Evolutionary conservation across 1,284 basidiomycete genomes (phyloP).

Genomic region (Tilletia setariae): DNA sequence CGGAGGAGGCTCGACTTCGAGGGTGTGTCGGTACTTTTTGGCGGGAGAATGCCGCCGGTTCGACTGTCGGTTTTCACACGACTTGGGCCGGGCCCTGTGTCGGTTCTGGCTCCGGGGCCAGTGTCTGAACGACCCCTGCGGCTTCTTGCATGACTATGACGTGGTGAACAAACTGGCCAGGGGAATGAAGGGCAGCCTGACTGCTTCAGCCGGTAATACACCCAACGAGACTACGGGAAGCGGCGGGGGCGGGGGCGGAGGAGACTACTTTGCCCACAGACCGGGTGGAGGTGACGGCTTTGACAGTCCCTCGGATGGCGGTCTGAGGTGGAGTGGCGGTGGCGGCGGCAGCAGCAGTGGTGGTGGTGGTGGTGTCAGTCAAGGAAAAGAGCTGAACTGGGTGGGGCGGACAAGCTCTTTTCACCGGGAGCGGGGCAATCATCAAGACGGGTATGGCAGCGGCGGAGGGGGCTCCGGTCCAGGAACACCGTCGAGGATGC

Average conservation of each 20-base stretch:
- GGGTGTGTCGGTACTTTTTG: conserved; percentile 90
- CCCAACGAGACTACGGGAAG: background rate
- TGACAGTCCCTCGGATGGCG: background rate
- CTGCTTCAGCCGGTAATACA: background rate
- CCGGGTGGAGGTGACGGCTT: conserved; percentile 2
- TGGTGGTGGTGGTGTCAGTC: background rate
- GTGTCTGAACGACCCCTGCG: conserved; percentile 45
- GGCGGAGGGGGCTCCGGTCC: background rate
- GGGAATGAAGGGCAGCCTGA: conserved; percentile 26
- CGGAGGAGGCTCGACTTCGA: conserved; percentile 18
- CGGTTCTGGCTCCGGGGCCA: conserved; percentile 97
- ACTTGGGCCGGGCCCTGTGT: conserved; percentile 68
- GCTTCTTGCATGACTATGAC: conserved; percentile 51
- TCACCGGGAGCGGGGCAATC: background rate
- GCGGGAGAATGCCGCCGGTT: conserved; percentile 91
- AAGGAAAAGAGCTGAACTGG: background rate
- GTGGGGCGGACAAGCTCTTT: background rate
- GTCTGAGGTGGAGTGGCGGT: background rate
- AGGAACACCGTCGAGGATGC: background rate
- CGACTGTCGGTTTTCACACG: conserved; percentile 80
- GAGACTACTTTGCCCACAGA: conserved; percentile 4
- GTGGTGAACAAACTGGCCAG: conserved; percentile 67
- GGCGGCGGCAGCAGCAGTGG: background rate
- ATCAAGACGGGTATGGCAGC: background rate
- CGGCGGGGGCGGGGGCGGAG: background rate